A percentile compares a stretch with the other conserved stretches of the same genome.
Evolutionary conservation across 2,329 filamentous ascomycete species (phyloP).

Genomic region (Beauveria rudraprayagi): DNA sequence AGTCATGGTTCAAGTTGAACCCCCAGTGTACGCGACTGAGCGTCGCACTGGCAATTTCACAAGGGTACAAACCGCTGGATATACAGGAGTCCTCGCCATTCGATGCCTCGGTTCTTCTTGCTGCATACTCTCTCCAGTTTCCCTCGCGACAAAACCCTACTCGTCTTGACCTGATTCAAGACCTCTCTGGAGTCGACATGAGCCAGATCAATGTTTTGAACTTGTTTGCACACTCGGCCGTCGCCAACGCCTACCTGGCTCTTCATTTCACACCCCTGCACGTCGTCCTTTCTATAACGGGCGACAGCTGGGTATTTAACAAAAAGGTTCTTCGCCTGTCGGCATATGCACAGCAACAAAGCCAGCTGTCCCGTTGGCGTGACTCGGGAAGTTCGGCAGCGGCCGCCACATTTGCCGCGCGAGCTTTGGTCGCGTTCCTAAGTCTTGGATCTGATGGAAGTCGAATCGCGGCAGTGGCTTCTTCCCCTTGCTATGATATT

Average conservation of each 20-base stretch:
- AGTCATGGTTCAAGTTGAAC: conserved; percentile 37
- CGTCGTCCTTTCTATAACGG: conserved; percentile 48
- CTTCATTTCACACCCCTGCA: conserved; percentile 51
- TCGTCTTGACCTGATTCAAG: conserved; percentile 20
- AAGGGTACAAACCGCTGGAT: conserved; percentile 27
- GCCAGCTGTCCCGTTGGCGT: conserved; percentile 38
- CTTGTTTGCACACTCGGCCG: conserved; percentile 37
- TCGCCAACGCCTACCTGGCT: conserved; percentile 47
- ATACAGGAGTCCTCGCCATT: conserved; percentile 28
- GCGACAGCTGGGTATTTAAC: conserved; percentile 51
- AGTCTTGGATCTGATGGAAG: conserved; percentile 15
- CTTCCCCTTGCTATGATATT: conserved; percentile 27
- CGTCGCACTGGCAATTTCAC: conserved; percentile 23
- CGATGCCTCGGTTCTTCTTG: conserved; percentile 34
- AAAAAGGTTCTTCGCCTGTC: conserved; percentile 40
- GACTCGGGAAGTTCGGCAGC: conserved; percentile 36
- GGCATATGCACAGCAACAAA: conserved; percentile 39
- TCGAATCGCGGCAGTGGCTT: conserved; percentile 8
- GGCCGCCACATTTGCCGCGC: conserved; percentile 43
- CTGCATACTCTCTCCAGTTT: conserved; percentile 30
- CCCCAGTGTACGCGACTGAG: conserved; percentile 19
- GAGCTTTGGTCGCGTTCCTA: conserved; percentile 41
- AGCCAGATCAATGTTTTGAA: conserved; percentile 23
- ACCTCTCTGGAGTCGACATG: conserved; percentile 18
- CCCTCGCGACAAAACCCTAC: conserved; percentile 24